Evolutionary conservation across 2,329 filamentous ascomycete species (phyloP).

Genomic region (Leptographium lundbergii): DNA sequence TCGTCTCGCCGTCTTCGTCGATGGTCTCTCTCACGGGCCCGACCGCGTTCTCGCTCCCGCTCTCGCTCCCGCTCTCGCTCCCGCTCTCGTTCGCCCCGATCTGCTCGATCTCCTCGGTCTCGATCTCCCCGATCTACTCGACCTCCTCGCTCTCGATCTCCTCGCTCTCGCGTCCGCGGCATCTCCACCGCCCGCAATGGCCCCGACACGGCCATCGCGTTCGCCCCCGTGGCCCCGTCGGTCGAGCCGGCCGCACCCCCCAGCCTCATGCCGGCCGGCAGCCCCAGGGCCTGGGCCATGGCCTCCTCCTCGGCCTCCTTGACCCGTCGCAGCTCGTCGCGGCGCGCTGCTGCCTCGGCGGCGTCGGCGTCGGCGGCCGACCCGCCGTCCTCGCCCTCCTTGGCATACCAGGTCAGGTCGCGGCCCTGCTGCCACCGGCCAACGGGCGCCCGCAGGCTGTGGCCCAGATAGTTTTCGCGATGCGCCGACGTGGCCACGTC

Average conservation of each 20-base stretch:
- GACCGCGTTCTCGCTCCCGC: slow-evolving; percentile 8
- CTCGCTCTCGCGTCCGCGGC: neutral
- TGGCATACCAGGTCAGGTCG: slow-evolving; percentile 53
- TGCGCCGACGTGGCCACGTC: slow-evolving; percentile 79
- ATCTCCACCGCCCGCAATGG: neutral
- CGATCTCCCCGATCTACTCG: slow-evolving; percentile 11
- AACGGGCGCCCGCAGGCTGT: slow-evolving; percentile 83
- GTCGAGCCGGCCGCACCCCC: slow-evolving; percentile 13
- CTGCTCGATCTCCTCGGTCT: slow-evolving; percentile 14
- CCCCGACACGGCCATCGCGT: slow-evolving; percentile 38
- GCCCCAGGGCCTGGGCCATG: slow-evolving; percentile 67
- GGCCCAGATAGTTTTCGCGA: slow-evolving; percentile 81
- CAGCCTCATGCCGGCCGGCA: slow-evolving; percentile 35
- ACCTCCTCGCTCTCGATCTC: neutral
- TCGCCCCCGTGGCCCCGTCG: slow-evolving; percentile 35
- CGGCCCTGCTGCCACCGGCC: slow-evolving; percentile 81
- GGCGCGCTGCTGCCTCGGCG: slow-evolving; percentile 32
- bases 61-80: slow-evolving; percentile 18
- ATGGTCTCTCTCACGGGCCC: neutral
- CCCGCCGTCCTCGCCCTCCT: slow-evolving; percentile 24
- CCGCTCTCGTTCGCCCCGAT: slow-evolving; percentile 10
- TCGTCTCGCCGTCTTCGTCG: neutral
- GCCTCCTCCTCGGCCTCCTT: slow-evolving; percentile 93
- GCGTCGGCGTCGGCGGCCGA: slow-evolving; percentile 19
- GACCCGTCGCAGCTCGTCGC: slow-evolving; percentile 66